Evolutionary conservation across 2,329 filamentous ascomycete genomes (phyloP).

Genomic region (Diaporthe citrichinensis): DNA sequence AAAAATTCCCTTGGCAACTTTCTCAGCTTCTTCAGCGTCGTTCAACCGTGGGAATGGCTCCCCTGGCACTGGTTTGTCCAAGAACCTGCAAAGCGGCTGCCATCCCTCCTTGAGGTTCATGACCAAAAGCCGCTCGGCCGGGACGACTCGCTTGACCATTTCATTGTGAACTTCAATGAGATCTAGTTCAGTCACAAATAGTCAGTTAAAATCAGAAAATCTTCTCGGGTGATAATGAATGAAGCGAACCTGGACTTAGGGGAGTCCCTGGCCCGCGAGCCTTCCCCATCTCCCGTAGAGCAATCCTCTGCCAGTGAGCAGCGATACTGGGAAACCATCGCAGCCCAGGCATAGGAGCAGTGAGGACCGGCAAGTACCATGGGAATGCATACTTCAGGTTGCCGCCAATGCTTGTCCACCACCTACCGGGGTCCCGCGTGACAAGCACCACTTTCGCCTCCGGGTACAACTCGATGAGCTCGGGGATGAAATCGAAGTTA

Average conservation of each 20-base stretch:
- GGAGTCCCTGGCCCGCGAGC: constrained; percentile 11
- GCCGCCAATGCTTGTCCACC: constrained; percentile 47
- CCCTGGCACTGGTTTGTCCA: constrained; percentile 17
- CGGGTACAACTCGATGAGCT: constrained; percentile 59
- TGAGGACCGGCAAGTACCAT: constrained; percentile 16
- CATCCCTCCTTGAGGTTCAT: constrained; percentile 34
- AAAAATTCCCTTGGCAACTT: constrained; percentile 3
- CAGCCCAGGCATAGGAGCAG: constrained; percentile 33
- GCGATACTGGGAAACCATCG: constrained; percentile 24
- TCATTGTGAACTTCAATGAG: constrained; percentile 31
- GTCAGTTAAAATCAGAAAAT: not conserved
- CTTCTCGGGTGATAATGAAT: not conserved
- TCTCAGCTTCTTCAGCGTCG: constrained; percentile 21
- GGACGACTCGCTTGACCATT: constrained; percentile 33
- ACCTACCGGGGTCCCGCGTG: constrained; percentile 49
- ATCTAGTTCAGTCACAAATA: not conserved
- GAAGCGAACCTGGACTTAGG: not conserved
- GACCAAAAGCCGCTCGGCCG: constrained; percentile 17
- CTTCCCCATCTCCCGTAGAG: constrained; percentile 1
- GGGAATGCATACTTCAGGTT: constrained; percentile 21
- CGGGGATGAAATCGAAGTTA: constrained; percentile 53
- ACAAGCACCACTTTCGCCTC: constrained; percentile 59
- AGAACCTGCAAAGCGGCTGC: constrained; percentile 34
- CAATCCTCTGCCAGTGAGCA: constrained; percentile 16
- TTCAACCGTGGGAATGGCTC: constrained; percentile 34